Conservation (phyloP, 2,329 filamentous ascomycete species). For the Drechslerella coelobrocha region DNA sequence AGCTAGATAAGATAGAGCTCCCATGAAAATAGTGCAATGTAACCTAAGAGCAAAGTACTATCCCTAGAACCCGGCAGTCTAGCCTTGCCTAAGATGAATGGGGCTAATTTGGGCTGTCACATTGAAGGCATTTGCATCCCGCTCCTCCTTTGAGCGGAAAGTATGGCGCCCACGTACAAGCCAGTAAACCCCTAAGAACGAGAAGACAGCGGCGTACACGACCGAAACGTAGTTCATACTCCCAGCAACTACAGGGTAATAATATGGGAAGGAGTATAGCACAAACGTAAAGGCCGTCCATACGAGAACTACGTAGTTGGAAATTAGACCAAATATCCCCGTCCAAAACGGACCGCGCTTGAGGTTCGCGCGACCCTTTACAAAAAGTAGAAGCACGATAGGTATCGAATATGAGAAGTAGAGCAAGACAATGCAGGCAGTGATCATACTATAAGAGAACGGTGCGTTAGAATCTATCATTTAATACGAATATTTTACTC, state of each 20-base stretch:
- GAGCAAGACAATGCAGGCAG: slow-evolving; percentile 54
- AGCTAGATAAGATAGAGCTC: too few species aligned
- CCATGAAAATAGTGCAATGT: neutral
- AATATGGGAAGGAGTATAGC: slow-evolving; percentile 61
- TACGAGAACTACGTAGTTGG: slow-evolving; percentile 58
- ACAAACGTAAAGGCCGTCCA: slow-evolving; percentile 60
- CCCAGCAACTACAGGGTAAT: slow-evolving; percentile 57
- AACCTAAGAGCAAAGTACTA: neutral
- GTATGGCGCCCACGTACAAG: slow-evolving; percentile 53
- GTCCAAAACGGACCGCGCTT: slow-evolving; percentile 59
- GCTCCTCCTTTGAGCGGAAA: slow-evolving; percentile 54
- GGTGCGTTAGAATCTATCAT: slow-evolving; percentile 16
- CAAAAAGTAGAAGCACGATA: slow-evolving; percentile 59
- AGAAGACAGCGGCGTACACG: slow-evolving; percentile 54
- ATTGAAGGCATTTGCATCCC: slow-evolving; percentile 31
- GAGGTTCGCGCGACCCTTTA: slow-evolving; percentile 59
- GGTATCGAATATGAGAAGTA: slow-evolving; percentile 55
- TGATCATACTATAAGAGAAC: slow-evolving; percentile 52
- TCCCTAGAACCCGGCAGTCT: neutral
- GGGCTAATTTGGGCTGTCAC: neutral
- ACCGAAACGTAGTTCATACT: slow-evolving; percentile 57
- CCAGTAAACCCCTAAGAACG: slow-evolving; percentile 54
- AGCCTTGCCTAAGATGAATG: neutral
- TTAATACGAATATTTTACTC: neutral
- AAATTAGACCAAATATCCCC: slow-evolving; percentile 56